Base-by-base conservation (phyloP, 305 asterid species). In the Solanum hybrid region DNA sequence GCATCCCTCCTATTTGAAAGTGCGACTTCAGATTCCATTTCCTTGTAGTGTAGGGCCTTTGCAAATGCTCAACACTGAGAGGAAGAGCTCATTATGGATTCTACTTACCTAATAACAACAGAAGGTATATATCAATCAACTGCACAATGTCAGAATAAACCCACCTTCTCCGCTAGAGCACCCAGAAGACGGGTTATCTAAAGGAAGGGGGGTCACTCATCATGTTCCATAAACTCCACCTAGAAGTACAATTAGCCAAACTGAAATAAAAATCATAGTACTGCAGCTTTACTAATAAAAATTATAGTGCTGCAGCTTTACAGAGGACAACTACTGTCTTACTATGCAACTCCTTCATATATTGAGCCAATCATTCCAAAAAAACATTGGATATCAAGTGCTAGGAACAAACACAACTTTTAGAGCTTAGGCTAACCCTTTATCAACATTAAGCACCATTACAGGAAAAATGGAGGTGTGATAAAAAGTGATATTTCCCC, bases 171-270 rank as follows among this genome's bases (percentile, higher is more conserved):
- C 6, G 99, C 99, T 90, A 97, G 99, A 92, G 99, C 99, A 80
- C 98, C 99, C 89, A 96, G 96, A 61, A 98, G 94, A 89, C 98
- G 97, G 85, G 94, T 98, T 98, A 93, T 97, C 99, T 85, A 97
- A 94, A 57, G 99, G 99, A 90, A 98, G 64, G 3, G 97, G 91
- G 97, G 96, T 90, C 97, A 93, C 94, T 95, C 99, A 91, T 95
- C 97, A 86, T 95, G 99, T 93, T 98, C 99, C 99, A 98, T 98
- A 92, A 97, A 97, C 96, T 98, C 99, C 3, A 99, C 99, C 99
- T 97, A 93, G 90, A 95, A 90, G 22, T 20, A 51, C 75, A 20
- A 84, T 51, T 20, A 51, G 75, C 31, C 75, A 84, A 83, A 84
- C 31, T 20, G 64, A 79, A 42, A 57, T 20, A 84, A 79, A n/a